Evolutionary conservation across 1,284 basidiomycete genomes (phyloP), one percentile per base, ranked within the genome.

Genomic region (Puccinia sorghi): DNA sequence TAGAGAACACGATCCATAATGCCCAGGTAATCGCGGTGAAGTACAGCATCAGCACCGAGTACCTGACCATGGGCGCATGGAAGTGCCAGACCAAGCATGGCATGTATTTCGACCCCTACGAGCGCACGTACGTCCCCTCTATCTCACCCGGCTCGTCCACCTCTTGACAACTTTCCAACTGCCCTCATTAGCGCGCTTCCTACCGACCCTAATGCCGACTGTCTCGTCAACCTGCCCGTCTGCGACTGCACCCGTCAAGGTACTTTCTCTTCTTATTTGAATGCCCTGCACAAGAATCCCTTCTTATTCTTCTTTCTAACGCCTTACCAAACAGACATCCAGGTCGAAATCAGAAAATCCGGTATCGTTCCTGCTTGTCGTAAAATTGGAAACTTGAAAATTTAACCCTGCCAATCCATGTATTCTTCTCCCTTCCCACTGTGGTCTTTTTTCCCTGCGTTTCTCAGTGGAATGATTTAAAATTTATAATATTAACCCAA

Each of bases 181-280:
- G 63, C 7, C 46, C 46, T 43, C 3, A 9, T 17, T 11, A 77
- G 74, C 37, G 37, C 74, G 56, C 66, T 77, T 9, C 74, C 74
- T 8, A 69, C n/a, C 5, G 66, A 70, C 50, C 64, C 63, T 32
- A 64, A 70, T n/a, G 74, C 74, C 56, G 74, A 77, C 39, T 77
- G 74, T 50, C 41, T 77, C n/a, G 63, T 70, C 32, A 77, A 77
- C 32, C 64, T 77, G 27, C 74, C 74, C 57, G 74, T 77, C 22
- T 77, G 74, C 46, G 74, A 77, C 57, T 70, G 63, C 39, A 77
- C 74, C 17, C 27, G 50, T 25, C 39, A 52, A 57, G 66, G 74
- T 77, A 64, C 32, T 46, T 20, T 6, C 37, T 11, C 20, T 12
- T 32, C 32, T 46, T 57, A 0, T 32, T 25, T 50, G 5, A 1